Percentiles rank a stretch among this genome's conserved stretches.
phyloP scores from a whole-genome alignment of 2,329 filamentous ascomycete species.

The Pseudocercospora crystallina region DNA sequence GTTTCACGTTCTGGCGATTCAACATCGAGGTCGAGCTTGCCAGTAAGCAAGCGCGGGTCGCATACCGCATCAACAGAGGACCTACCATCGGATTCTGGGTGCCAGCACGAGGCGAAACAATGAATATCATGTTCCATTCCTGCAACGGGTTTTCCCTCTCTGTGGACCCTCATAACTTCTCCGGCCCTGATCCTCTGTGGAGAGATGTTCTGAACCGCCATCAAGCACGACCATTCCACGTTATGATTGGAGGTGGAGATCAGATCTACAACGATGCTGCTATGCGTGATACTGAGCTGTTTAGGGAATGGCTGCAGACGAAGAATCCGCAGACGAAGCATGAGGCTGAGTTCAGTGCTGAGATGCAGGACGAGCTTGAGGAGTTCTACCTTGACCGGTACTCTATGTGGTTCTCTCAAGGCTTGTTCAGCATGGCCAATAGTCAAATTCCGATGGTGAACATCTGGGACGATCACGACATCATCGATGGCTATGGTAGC shows the following conservation, averaged over 20 bases:
- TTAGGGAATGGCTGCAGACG: constrained; percentile 80
- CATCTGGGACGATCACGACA: constrained; percentile 88
- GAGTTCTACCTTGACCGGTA: constrained; percentile 86
- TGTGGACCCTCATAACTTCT: constrained; percentile 76
- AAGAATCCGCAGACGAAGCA: constrained; percentile 80
- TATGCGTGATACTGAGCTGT: constrained; percentile 70
- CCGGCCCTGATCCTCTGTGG: constrained; percentile 94
- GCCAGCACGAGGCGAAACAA: constrained; percentile 75
- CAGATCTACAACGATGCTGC: constrained; percentile 94
- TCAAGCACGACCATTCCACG: constrained; percentile 88
- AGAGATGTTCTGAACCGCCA: constrained; percentile 92
- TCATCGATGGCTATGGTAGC: constrained; percentile 76
- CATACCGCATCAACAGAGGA: constrained; percentile 92
- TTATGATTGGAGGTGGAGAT: constrained; percentile 96
- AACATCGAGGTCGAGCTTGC: constrained; percentile 88
- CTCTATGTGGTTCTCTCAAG: constrained; percentile 93
- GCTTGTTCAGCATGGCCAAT: constrained; percentile 86
- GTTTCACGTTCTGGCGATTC: constrained; percentile 96
- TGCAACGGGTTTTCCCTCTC: constrained; percentile 92
- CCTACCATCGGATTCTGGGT: constrained; percentile 93
- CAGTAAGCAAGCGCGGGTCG: constrained; percentile 76
- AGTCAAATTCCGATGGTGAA: constrained; percentile 98
- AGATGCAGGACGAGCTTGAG: constrained; percentile 87
- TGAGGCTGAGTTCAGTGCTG: constrained; percentile 70
- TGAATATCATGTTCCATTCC: constrained; percentile 99